phyloP scores from a whole-genome alignment of 176 grass and related monocot species.

The Musa schizocarpa region DNA sequence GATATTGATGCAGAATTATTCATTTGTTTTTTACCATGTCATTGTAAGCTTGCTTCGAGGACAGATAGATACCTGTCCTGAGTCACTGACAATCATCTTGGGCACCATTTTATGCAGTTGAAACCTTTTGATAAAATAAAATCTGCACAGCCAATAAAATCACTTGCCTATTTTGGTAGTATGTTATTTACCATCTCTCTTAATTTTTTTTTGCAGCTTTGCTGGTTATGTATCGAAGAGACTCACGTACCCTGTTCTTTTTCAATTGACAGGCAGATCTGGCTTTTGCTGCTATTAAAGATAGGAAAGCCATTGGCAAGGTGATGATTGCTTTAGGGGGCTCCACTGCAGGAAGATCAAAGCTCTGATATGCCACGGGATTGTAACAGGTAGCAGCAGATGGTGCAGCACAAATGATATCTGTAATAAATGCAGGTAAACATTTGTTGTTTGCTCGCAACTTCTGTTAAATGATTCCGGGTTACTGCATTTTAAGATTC shows the following conservation, averaged over 20 bases:
- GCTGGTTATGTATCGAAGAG: neutral
- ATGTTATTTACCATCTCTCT: too few species aligned
- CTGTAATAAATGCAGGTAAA: neutral
- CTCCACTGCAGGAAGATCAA: conserved; percentile 41
- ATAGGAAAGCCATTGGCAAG: conserved; percentile 71
- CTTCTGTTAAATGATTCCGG: too few species aligned
- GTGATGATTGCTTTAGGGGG: conserved; percentile 57
- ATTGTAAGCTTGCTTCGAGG: neutral
- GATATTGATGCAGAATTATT: too few species aligned
- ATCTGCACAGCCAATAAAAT: neutral
- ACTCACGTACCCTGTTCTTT: neutral
- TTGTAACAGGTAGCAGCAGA: neutral
- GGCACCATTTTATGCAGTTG: too few species aligned
- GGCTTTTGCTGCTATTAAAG: conserved; percentile 71
- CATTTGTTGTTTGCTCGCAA: neutral
- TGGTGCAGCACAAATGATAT: neutral
- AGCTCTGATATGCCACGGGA: conserved; percentile 30
- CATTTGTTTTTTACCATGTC: too few species aligned
- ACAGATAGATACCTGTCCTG: too few species aligned
- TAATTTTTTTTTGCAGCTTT: neutral
- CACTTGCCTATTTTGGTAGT: neutral
- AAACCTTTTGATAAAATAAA: neutral
- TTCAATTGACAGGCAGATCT: conserved; percentile 58
- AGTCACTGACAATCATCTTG: too few species aligned
- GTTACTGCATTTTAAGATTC: too few species aligned